These are phyloP conservation scores for Aegilops sharonensis DNA, from an alignment of 176 grass and related monocot genomes.

Conservation along the genomic window DNA sequence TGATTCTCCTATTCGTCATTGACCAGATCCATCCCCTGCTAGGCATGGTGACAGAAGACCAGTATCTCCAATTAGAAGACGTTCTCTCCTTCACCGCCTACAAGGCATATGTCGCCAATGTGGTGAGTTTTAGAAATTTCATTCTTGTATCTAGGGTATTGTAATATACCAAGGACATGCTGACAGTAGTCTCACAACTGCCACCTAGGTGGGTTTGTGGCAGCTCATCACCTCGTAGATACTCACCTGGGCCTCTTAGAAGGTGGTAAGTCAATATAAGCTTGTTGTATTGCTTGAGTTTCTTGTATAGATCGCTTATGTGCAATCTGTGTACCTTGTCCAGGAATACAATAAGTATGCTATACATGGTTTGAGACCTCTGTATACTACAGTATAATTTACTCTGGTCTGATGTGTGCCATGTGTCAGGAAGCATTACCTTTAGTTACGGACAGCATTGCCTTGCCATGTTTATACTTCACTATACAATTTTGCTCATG, in stretches of 20 bases:
- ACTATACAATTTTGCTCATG: no score
- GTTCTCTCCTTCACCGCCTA: conserved; percentile 54
- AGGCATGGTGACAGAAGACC: conserved; percentile 57
- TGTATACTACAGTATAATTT: not conserved
- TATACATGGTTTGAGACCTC: not conserved
- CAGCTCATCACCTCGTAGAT: conserved; percentile 58
- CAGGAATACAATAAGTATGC: no score
- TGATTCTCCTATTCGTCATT: conserved; percentile 62
- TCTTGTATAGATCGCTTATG: no score
- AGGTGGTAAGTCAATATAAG: conserved; percentile 59
- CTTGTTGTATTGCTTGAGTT: not conserved
- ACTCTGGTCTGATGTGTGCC: not conserved
- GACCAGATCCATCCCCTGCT: conserved; percentile 39
- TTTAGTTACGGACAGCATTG: no score
- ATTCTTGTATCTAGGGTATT: not conserved
- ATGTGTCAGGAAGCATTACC: not conserved
- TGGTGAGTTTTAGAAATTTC: conserved; percentile 41
- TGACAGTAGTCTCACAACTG: not conserved
- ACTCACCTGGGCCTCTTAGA: conserved; percentile 67
- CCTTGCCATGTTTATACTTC: not conserved
- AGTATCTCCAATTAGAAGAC: conserved; percentile 73
- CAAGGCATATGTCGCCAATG: conserved; percentile 64
- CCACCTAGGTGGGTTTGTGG: conserved; percentile 81
- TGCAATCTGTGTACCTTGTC: no score
- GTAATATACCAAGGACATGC: not conserved